Base-by-base conservation (phyloP, 2,329 filamentous ascomycete species). In the Cladosporium sp. region DNA sequence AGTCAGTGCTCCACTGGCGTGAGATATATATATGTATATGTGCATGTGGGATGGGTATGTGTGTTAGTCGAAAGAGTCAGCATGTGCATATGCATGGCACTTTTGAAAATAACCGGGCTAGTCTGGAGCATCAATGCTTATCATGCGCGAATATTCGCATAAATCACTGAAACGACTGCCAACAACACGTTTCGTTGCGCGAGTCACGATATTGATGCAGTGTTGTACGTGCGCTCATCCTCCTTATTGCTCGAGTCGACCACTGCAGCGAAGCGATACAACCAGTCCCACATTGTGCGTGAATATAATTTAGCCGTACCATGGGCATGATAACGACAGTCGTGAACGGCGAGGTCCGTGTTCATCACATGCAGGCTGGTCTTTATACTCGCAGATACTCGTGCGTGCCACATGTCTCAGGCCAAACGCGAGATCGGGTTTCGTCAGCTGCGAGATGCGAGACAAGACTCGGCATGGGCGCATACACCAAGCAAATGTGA, bases 371-470 rank as follows among this genome's bases (percentile, higher is more conserved):
- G 52, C 51, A 30, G 34, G 34, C 34, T 36, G 8, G 52, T 55
- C 52, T 55, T 18, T 55, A 55, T 21, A 18, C 52, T 34, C 30
- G 52, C 52, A 55, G 52, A 34, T 28, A 55, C 52, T 18, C 41
- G 52, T 30, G 15, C 28, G 28, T 55, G 52, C 52, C 52, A 55
- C 28, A 55, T 55, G 52, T 55, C 52, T 55, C 52, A 55, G 18
- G 32, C 52, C 52, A 55, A 32, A 55, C 11, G 52, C 52, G 52
- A 55, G 52, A 55, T 55, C 52, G 15, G 52, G 11, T 34, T 55
- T 34, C 28, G 15, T 34, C 52, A 55, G 52, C 52, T 55, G 52
- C 52, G 18, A 55, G 52, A 55, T 55, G 52, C 52, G 52, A 55
- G 52, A 55, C 52, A 55, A 32, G 32, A 55, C 28, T 55, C 52